These are phyloP conservation scores for Priceomyces haplophilus DNA, from an alignment of 805 yeast genomes.

Conservation along the genomic window DNA sequence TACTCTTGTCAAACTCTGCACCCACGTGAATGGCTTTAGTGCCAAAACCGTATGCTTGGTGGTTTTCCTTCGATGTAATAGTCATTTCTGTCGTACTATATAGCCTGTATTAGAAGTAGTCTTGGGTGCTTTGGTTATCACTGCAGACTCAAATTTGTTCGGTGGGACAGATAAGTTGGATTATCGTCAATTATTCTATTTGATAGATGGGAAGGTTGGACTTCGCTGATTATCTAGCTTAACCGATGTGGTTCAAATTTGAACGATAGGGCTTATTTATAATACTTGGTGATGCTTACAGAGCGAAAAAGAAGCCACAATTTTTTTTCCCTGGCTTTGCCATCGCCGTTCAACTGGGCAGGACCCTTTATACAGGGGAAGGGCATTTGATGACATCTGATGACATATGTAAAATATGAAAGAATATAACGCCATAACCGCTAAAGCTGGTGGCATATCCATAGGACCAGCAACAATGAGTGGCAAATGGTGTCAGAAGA, in stretches of 20 bases:
- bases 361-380: background rate
- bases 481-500: no score
- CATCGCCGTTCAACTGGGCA: background rate
- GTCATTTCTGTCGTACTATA: slow-evolving; percentile 30
- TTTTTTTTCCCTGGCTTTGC: background rate
- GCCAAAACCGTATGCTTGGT: slow-evolving; percentile 50
- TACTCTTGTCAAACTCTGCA: slow-evolving; percentile 60
- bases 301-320: background rate
- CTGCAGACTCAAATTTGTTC: no score
- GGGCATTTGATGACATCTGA: background rate
- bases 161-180: slow-evolving; percentile 7
- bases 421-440: background rate
- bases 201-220: slow-evolving; percentile 13
- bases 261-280: background rate
- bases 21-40: slow-evolving; percentile 87
- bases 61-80: slow-evolving; percentile 23
- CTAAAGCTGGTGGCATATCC: no score
- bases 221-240: slow-evolving; percentile 5
- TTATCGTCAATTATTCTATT: slow-evolving; percentile 3
- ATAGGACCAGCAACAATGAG: no score
- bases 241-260: background rate
- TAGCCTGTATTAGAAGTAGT: background rate
- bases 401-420: background rate
- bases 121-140: no score
- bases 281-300: background rate